These are phyloP conservation scores for Suhomyces anneliseae DNA, from an alignment of 1,139 yeast genomes.

Conservation along the genomic window DNA sequence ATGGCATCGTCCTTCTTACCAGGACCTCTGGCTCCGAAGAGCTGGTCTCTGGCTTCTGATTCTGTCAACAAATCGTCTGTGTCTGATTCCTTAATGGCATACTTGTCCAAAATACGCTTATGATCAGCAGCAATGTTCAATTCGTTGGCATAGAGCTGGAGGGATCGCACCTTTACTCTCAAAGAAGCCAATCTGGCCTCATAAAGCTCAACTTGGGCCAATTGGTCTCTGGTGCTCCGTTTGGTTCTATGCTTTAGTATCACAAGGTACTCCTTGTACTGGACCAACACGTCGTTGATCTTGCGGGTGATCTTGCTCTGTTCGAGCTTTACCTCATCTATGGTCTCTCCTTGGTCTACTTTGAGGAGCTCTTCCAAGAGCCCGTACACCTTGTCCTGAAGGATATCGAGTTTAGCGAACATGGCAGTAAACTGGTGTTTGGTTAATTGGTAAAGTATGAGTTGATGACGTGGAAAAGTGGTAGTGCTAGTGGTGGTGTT, in stretches of 20 bases:
- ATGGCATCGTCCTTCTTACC: background rate
- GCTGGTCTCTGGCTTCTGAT: constrained; percentile 8
- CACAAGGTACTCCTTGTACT: constrained; percentile 10
- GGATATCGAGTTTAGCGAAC: constrained; percentile 10
- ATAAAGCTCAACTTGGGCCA: constrained; percentile 13
- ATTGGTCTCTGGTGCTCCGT: constrained; percentile 5
- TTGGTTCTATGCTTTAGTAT: constrained; percentile 6
- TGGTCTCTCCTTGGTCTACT: constrained; percentile 7
- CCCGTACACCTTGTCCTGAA: constrained; percentile 12
- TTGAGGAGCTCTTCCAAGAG: constrained; percentile 11
- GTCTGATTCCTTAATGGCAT: constrained; percentile 1
- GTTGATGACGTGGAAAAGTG: background rate
- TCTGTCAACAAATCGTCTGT: background rate
- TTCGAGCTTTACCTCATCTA: constrained; percentile 10
- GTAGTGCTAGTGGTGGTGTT: background rate
- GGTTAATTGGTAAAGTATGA: background rate
- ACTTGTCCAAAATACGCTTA: constrained; percentile 18
- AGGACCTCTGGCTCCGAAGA: constrained; percentile 9
- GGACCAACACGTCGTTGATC: constrained; percentile 11
- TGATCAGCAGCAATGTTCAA: constrained; percentile 16
- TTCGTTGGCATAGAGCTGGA: constrained; percentile 18
- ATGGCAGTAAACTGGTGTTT: background rate
- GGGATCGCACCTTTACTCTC: constrained; percentile 16
- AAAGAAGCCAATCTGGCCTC: constrained; percentile 15
- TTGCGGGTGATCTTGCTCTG: constrained; percentile 11